Conservation (phyloP, 495 filamentous ascomycete genomes). For the Penicillium lagena region DNA sequence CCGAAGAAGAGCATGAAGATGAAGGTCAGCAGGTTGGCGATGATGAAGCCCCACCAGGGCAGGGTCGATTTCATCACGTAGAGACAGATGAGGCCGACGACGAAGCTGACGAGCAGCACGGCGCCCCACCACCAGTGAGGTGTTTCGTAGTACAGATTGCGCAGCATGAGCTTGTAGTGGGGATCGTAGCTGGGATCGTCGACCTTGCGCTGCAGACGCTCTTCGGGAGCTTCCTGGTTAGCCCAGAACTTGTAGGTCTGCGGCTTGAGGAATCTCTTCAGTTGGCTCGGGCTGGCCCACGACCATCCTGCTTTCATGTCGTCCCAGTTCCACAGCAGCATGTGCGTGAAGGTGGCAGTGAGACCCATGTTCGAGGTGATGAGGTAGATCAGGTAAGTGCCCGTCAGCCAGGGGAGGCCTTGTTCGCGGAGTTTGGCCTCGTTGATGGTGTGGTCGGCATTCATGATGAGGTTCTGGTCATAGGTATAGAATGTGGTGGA, state of each 20-base stretch:
- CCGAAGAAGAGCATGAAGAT: constrained; percentile 29
- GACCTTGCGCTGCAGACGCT: neutral
- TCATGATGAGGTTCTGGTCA: constrained; percentile 24
- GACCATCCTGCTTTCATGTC: constrained; percentile 25
- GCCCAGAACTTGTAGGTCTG: too few species aligned
- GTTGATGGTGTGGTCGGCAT: constrained; percentile 23
- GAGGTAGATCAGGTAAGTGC: constrained; percentile 29
- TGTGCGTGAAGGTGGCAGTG: constrained; percentile 33
- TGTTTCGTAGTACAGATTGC: constrained; percentile 28
- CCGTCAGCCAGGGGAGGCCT: constrained; percentile 34
- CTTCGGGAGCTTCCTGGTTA: too few species aligned
- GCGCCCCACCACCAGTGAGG: constrained; percentile 11
- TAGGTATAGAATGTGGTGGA: constrained; percentile 4
- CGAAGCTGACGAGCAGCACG: constrained; percentile 32
- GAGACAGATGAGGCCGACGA: constrained; percentile 36
- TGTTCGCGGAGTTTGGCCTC: constrained; percentile 13
- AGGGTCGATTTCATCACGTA: constrained; percentile 38
- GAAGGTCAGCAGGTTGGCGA: constrained; percentile 30
- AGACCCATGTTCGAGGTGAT: constrained; percentile 37
- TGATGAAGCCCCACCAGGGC: constrained; percentile 44
- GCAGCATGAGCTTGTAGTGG: constrained; percentile 33
- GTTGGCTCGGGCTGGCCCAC: neutral
- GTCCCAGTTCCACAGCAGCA: constrained; percentile 27
- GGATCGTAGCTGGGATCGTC: constrained; percentile 21
- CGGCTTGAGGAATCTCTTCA: too few species aligned